phyloP scores from a whole-genome alignment of 768 basidiomycete genomes.

The Scleroderma citrinum region DNA sequence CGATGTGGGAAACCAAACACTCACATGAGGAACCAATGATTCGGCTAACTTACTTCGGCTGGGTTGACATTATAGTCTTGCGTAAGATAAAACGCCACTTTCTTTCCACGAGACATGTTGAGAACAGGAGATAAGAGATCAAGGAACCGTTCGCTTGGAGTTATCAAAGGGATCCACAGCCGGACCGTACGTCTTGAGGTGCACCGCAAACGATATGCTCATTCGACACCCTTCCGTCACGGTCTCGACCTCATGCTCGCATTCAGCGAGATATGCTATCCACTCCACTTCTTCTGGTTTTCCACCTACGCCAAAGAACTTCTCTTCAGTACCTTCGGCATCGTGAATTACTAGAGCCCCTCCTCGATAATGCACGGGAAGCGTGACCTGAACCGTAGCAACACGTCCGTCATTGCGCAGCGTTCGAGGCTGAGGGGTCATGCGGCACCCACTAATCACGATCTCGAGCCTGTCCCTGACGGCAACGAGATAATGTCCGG shows the following conservation, averaged over 20 bases:
- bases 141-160: constrained; percentile 68
- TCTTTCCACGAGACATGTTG: constrained; percentile 65
- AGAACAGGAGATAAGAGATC: constrained; percentile 67
- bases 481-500: constrained; percentile 64
- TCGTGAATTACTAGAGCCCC: constrained; percentile 58
- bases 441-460: constrained; percentile 51
- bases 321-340: constrained; percentile 51
- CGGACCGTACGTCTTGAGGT: constrained; percentile 62
- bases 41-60: constrained; percentile 63
- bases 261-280: constrained; percentile 70
- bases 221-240: constrained; percentile 68
- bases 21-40: constrained; percentile 61
- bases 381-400: constrained; percentile 66
- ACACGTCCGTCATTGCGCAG: constrained; percentile 60
- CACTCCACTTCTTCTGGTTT: constrained; percentile 69
- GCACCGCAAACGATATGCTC: constrained; percentile 66
- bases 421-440: constrained; percentile 48
- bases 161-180: constrained; percentile 59
- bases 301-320: constrained; percentile 55
- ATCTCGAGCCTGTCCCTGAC: constrained; percentile 68
- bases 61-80: constrained; percentile 69
- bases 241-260: constrained; percentile 67
- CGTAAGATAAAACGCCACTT: constrained; percentile 65
- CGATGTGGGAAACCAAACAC: constrained; percentile 19
- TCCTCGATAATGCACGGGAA: constrained; percentile 70